phyloP scores from a whole-genome alignment of 768 basidiomycete genomes.

The Lactarius hatsudake region DNA sequence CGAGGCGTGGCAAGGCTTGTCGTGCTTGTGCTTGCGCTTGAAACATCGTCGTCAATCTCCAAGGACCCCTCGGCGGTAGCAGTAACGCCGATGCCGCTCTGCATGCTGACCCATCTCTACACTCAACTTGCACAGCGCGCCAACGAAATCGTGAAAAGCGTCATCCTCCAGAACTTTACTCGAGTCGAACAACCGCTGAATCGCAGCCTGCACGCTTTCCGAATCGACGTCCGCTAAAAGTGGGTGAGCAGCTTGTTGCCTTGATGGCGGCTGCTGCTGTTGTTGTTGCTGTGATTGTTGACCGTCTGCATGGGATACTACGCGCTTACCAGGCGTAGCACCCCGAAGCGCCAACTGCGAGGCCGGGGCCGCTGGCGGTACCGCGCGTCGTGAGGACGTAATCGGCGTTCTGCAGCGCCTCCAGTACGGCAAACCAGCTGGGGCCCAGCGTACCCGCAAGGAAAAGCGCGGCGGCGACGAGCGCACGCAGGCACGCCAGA shows the following conservation, averaged over 20 bases:
- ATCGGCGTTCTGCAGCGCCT: constrained; percentile 92
- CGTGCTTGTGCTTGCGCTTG: constrained; percentile 34
- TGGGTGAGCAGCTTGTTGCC: constrained; percentile 41
- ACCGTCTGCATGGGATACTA: constrained; percentile 10
- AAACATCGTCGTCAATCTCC: constrained; percentile 37
- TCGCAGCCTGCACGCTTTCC: constrained; percentile 67
- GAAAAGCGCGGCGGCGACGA: constrained; percentile 73
- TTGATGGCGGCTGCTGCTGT: constrained; percentile 19
- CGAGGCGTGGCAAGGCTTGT: constrained; percentile 43
- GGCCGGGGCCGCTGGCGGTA: constrained; percentile 26
- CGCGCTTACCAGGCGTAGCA: constrained; percentile 6
- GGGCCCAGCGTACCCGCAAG: constrained; percentile 83
- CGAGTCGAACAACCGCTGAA: constrained; percentile 84
- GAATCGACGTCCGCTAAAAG: constrained; percentile 71
- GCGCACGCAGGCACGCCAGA: constrained; percentile 82
- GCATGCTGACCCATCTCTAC: constrained; percentile 93
- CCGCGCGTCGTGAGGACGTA: constrained; percentile 75
- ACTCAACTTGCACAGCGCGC: constrained; percentile 80
- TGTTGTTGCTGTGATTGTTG: constrained; percentile 4
- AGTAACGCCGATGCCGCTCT: constrained; percentile 41
- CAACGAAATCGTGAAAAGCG: constrained; percentile 76
- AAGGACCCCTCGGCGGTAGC: background rate
- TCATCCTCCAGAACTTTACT: constrained; percentile 79
- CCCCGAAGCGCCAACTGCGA: constrained; percentile 28
- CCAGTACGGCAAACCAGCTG: constrained; percentile 90